Percentiles rank a stretch among this genome's conserved stretches.
Evolutionary conservation across 192 early-diverging fungal genomes (phyloP).

Genomic region (Mortierella alpina): DNA sequence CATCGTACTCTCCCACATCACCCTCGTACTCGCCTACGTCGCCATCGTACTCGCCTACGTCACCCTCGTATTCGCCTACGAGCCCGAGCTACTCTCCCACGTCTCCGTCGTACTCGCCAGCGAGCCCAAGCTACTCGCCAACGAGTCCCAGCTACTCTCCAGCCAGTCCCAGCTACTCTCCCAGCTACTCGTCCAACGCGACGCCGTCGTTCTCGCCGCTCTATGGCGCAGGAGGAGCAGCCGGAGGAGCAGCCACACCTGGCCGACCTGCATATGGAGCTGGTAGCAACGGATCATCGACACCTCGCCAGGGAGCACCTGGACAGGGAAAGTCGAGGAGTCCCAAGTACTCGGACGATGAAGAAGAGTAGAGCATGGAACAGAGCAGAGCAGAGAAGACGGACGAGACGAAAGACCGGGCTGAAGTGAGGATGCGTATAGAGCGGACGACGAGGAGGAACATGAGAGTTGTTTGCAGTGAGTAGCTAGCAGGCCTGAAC

Average conservation of each 20-base stretch:
- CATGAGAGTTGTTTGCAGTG: too few species aligned
- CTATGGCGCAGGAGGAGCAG: conserved; percentile 33
- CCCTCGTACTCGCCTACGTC: conserved; percentile 21
- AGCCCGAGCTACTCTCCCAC: conserved; percentile 56
- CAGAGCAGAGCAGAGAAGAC: too few species aligned
- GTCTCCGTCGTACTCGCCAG: conserved; percentile 61
- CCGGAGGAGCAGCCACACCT: conserved; percentile 40
- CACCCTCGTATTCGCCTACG: conserved; percentile 77
- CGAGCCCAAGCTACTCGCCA: conserved; percentile 45
- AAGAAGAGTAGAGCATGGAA: conserved; percentile 12
- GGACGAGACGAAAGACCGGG: too few species aligned
- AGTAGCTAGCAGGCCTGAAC: too few species aligned
- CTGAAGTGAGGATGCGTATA: too few species aligned
- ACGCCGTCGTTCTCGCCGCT: conserved; percentile 69
- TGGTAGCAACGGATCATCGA: conserved; percentile 27
- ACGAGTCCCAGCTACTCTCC: conserved; percentile 78
- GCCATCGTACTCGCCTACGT: conserved; percentile 74
- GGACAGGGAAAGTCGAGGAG: conserved; percentile 26
- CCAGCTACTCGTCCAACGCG: conserved; percentile 51
- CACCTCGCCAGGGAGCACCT: not conserved
- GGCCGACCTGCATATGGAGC: conserved; percentile 43
- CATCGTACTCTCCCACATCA: conserved; percentile 6
- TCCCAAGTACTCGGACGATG: conserved; percentile 45
- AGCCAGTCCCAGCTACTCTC: conserved; percentile 76
- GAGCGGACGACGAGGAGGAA: too few species aligned